phyloP scores from a whole-genome alignment of 1,139 yeast species.

The Yamadazyma songkhlaensis region DNA sequence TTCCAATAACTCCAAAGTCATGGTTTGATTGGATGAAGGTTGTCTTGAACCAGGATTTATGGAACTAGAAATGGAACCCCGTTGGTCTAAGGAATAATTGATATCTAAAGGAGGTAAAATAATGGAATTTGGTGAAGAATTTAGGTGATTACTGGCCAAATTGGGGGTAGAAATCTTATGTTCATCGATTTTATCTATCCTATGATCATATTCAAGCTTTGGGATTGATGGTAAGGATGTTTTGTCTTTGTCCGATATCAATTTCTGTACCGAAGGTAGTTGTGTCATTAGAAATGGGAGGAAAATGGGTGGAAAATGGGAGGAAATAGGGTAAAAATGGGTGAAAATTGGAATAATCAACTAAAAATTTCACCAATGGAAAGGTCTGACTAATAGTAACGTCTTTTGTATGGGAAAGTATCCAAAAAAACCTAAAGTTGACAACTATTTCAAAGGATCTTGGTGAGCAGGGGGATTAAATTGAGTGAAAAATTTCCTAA shows the following conservation, averaged over 20 bases:
- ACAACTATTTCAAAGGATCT: too few species aligned
- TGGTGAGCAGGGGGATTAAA: too few species aligned
- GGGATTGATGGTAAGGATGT: not conserved
- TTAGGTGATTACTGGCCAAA: not conserved
- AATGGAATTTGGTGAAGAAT: slow-evolving; percentile 4
- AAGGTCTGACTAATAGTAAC: too few species aligned
- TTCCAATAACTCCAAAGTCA: slow-evolving; percentile 2
- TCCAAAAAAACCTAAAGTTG: too few species aligned
- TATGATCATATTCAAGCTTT: too few species aligned
- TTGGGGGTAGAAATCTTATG: not conserved
- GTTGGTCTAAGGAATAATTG: slow-evolving; percentile 8
- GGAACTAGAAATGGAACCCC: slow-evolving; percentile 10
- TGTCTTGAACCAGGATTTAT: slow-evolving; percentile 8
- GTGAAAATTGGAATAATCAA: too few species aligned
- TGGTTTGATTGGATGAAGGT: slow-evolving; percentile 4
- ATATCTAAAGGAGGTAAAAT: slow-evolving; percentile 8
- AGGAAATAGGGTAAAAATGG: slow-evolving; percentile 1
- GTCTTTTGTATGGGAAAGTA: too few species aligned
- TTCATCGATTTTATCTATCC: too few species aligned
- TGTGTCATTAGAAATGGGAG: slow-evolving; percentile 15
- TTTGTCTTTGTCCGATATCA: slow-evolving; percentile 1
- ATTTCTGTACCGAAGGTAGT: slow-evolving; percentile 21
- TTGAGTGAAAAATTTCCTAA: too few species aligned
- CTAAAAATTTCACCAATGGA: too few species aligned
- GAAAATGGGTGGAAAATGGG: not conserved